Evolutionary conservation across 352 stramenopile genomes (phyloP).

Genomic region (Phytophthora foliorum): DNA sequence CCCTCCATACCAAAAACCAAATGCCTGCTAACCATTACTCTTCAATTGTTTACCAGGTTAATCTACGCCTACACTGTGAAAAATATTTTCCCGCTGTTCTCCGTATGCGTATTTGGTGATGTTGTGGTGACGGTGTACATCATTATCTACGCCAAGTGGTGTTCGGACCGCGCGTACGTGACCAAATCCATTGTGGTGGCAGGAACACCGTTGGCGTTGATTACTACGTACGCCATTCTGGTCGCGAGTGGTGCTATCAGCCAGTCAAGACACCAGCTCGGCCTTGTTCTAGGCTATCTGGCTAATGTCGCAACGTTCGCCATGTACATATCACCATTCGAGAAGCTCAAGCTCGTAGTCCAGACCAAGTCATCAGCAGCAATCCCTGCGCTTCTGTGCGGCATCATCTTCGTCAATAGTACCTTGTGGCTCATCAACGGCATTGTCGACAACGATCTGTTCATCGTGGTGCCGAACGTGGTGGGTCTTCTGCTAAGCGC

Average conservation of each 20-base stretch:
- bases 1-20: background rate
- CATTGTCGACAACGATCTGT: conserved; percentile 50
- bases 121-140: conserved; percentile 29
- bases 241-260: conserved; percentile 19
- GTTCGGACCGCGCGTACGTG: conserved; percentile 29
- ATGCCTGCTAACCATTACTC: background rate
- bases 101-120: conserved; percentile 38
- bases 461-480: conserved; percentile 56
- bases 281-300: conserved; percentile 31
- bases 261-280: conserved; percentile 34
- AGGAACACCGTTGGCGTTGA: conserved; percentile 11
- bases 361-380: conserved; percentile 41
- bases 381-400: conserved; percentile 63
- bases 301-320: conserved; percentile 31
- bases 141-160: conserved; percentile 35
- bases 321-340: conserved; percentile 42
- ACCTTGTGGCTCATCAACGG: conserved; percentile 63
- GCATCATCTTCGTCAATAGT: conserved; percentile 60
- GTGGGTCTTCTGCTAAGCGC: conserved; percentile 43
- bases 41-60: conserved; percentile 23
- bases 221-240: conserved; percentile 33
- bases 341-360: conserved; percentile 39
- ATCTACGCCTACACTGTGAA: conserved; percentile 35
- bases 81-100: conserved; percentile 42
- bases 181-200: conserved; percentile 12